A percentile compares a stretch with the other conserved stretches of the same genome.
Conservation (phyloP, 2,329 filamentous ascomycete species). For the Microsporum ferrugineum region DNA sequence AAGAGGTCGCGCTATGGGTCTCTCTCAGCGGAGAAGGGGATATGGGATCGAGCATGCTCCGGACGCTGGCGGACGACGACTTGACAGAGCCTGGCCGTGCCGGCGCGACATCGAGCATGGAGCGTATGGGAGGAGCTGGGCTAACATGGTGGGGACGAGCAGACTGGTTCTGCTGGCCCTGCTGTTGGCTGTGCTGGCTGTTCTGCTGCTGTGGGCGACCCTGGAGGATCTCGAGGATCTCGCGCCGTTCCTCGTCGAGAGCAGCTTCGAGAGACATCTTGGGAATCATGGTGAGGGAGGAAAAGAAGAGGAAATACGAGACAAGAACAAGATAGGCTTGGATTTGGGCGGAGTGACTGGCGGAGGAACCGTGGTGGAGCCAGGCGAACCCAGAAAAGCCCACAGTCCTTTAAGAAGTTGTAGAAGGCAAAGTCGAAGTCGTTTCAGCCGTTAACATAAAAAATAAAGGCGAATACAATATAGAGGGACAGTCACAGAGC, state of each 20-base stretch:
- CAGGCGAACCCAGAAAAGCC: neutral
- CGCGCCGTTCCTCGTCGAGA: constrained; percentile 64
- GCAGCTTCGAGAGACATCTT: constrained; percentile 65
- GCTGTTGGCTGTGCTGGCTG: constrained; percentile 17
- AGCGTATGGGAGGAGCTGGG: constrained; percentile 56
- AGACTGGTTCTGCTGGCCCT: constrained; percentile 19
- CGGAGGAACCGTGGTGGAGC: neutral
- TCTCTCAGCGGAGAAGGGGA: constrained; percentile 25
- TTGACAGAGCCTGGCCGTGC: constrained; percentile 30
- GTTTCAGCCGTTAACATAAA: neutral
- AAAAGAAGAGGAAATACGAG: neutral
- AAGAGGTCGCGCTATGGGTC: constrained; percentile 23
- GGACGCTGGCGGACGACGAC: constrained; percentile 12
- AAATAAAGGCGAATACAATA: neutral
- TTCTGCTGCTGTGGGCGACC: constrained; percentile 22
- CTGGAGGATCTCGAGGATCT: constrained; percentile 60
- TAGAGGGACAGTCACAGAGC: neutral
- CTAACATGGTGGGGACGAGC: constrained; percentile 44
- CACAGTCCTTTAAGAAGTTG: neutral
- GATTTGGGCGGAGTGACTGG: neutral
- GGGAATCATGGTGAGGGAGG: constrained; percentile 11
- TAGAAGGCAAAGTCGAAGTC: neutral
- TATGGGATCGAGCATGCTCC: constrained; percentile 30
- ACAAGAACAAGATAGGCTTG: neutral
- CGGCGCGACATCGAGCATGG: constrained; percentile 52